Conservation (phyloP, 441 rosid genomes). For the Pelargonium myrrhifolium region DNA sequence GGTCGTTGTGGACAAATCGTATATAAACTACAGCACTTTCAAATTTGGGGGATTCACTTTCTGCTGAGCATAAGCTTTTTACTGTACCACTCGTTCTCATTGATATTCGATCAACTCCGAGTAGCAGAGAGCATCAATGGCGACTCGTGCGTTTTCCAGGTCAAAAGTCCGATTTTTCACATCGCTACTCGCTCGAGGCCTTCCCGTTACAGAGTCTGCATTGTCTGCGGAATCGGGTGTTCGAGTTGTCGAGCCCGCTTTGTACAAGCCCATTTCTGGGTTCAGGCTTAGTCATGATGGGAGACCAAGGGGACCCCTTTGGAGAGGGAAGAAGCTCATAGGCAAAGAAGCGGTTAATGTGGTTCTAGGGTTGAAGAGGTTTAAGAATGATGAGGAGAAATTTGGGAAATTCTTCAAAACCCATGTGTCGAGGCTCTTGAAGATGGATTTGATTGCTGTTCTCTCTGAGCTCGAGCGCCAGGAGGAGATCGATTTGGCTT, state of each 20-base stretch:
- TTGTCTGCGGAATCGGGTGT: conserved; percentile 23
- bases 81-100: too few relatives aligned
- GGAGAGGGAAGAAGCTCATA: conserved; percentile 91
- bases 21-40: too few relatives aligned
- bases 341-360: conserved; percentile 86
- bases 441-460: conserved; percentile 74
- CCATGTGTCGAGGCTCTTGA: conserved; percentile 71
- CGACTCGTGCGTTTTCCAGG: conserved; percentile 42
- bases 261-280: conserved; percentile 26
- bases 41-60: too few relatives aligned
- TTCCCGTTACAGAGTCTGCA: conserved; percentile 18
- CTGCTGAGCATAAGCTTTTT: too few relatives aligned
- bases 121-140: conserved; percentile 21
- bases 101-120: background rate
- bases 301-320: conserved; percentile 91
- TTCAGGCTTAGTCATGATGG: conserved; percentile 71
- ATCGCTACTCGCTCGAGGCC: conserved; percentile 26
- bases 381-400: conserved; percentile 72
- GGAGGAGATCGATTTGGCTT: conserved; percentile 61
- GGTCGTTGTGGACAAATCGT: too few relatives aligned
- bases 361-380: conserved; percentile 67
- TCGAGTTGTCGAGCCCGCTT: conserved; percentile 12
- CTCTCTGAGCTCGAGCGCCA: conserved; percentile 84
- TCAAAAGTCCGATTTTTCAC: conserved; percentile 27
- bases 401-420: conserved; percentile 61